phyloP scores from a whole-genome alignment of 2,329 filamentous ascomycete species.

The Microcyclosporella mali region DNA sequence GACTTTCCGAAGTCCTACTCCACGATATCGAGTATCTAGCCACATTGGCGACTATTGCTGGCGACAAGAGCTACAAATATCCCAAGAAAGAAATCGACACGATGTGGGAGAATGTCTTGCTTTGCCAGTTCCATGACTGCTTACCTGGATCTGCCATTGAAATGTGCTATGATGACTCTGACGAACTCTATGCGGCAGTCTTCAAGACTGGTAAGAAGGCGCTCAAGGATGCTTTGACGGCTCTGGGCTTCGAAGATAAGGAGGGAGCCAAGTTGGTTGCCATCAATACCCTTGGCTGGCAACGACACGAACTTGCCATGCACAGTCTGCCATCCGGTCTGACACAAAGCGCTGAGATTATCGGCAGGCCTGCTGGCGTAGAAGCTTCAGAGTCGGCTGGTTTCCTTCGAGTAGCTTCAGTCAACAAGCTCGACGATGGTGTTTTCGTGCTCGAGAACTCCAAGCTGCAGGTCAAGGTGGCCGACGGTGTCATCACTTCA shows the following conservation, averaged over 20 bases:
- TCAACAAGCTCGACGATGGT: slow-evolving; percentile 14
- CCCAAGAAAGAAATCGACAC: slow-evolving; percentile 89
- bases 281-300: slow-evolving; percentile 84
- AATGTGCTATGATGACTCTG: slow-evolving; percentile 96
- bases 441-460: slow-evolving; percentile 76
- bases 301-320: slow-evolving; percentile 40
- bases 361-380: slow-evolving; percentile 11
- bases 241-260: slow-evolving; percentile 56
- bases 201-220: slow-evolving; percentile 70
- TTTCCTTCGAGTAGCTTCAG: slow-evolving; percentile 7
- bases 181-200: slow-evolving; percentile 76
- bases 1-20: slow-evolving; percentile 75
- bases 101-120: slow-evolving; percentile 88
- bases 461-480: slow-evolving; percentile 65
- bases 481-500: slow-evolving; percentile 73
- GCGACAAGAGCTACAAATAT: slow-evolving; percentile 66
- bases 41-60: slow-evolving; percentile 72
- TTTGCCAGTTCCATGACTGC: slow-evolving; percentile 98
- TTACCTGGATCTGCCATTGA: slow-evolving; percentile 91
- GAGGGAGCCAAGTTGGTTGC: slow-evolving; percentile 48
- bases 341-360: slow-evolving; percentile 4
- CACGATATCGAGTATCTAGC: slow-evolving; percentile 84
- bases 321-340: slow-evolving; percentile 3
- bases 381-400: background rate
- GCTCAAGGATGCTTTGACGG: slow-evolving; percentile 61